phyloP scores from a whole-genome alignment of 805 yeast genomes.

The Grigorovia humatica region DNA sequence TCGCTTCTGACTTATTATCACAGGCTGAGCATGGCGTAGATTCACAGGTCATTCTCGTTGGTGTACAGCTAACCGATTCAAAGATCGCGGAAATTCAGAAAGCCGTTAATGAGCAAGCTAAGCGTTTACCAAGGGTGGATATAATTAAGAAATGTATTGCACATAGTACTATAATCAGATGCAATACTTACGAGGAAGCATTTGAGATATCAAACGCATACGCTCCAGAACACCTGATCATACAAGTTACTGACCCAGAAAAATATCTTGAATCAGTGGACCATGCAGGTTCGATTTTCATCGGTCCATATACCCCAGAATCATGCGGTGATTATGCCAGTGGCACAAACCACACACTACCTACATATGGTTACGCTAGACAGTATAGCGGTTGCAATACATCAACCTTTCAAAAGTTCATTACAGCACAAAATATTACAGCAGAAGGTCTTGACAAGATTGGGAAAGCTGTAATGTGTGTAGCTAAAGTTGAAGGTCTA shows the following conservation, averaged over 20 bases:
- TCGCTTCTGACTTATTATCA: slow-evolving; percentile 89
- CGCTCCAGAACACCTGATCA: slow-evolving; percentile 96
- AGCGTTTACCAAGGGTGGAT: slow-evolving; percentile 78
- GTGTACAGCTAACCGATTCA: slow-evolving; percentile 54
- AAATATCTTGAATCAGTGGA: slow-evolving; percentile 62
- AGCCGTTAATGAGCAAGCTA: slow-evolving; percentile 79
- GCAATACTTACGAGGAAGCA: slow-evolving; percentile 66
- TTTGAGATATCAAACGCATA: slow-evolving; percentile 78
- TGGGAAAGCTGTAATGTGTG: slow-evolving; percentile 93
- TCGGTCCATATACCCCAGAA: slow-evolving; percentile 94
- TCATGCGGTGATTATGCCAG: slow-evolving; percentile 97
- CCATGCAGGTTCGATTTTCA: slow-evolving; percentile 94
- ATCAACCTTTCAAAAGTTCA: slow-evolving; percentile 86
- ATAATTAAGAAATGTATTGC: slow-evolving; percentile 87
- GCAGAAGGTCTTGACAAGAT: slow-evolving; percentile 76
- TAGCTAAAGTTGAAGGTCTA: slow-evolving; percentile 92
- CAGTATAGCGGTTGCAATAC: slow-evolving; percentile 97
- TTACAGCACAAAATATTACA: slow-evolving; percentile 86
- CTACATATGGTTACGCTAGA: slow-evolving; percentile 96
- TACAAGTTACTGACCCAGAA: slow-evolving; percentile 77
- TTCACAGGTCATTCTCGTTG: slow-evolving; percentile 89
- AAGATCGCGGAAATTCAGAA: slow-evolving; percentile 63
- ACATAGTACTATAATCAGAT: slow-evolving; percentile 76
- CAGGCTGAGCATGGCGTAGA: slow-evolving; percentile 99
- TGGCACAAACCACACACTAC: slow-evolving; percentile 97